Conservation (phyloP, 148 eudicot genomes). For the Vaccinium macrocarpon region DNA sequence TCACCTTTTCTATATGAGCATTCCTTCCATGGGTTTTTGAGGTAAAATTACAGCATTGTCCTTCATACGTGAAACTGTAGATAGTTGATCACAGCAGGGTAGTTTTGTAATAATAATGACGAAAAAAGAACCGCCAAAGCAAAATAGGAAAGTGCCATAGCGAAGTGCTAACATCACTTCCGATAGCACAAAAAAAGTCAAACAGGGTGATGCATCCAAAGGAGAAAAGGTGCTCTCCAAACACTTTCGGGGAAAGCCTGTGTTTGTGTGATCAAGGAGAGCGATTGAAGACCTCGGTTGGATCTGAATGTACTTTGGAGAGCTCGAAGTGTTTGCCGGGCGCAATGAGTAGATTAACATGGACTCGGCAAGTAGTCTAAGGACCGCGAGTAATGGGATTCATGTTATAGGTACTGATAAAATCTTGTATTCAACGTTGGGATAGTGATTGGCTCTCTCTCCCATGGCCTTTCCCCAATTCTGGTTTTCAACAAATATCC, state of each 20-base stretch:
- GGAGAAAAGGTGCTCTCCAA: neutral
- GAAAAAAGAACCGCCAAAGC: neutral
- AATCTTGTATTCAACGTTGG: neutral
- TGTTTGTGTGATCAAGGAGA: neutral
- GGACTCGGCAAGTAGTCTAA: neutral
- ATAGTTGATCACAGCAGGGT: neutral
- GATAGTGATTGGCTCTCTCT: conserved; percentile 1
- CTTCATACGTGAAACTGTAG: neutral
- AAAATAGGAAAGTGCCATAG: neutral
- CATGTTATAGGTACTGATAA: neutral
- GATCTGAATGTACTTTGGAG: neutral
- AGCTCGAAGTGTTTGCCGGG: neutral
- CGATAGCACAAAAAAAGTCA: neutral
- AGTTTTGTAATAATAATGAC: neutral
- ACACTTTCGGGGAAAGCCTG: neutral
- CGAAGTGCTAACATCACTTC: neutral
- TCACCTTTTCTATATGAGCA: neutral
- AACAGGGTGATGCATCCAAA: neutral
- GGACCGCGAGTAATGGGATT: neutral
- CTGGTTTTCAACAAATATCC: neutral
- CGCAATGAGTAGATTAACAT: neutral
- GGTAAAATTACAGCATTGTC: neutral
- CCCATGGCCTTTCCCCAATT: neutral
- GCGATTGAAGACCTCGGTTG: neutral
- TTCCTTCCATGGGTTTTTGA: neutral